Evolutionary conservation across 192 early-diverging fungal species (phyloP).

Genomic region (Jimgerdemannia flammicorona): DNA sequence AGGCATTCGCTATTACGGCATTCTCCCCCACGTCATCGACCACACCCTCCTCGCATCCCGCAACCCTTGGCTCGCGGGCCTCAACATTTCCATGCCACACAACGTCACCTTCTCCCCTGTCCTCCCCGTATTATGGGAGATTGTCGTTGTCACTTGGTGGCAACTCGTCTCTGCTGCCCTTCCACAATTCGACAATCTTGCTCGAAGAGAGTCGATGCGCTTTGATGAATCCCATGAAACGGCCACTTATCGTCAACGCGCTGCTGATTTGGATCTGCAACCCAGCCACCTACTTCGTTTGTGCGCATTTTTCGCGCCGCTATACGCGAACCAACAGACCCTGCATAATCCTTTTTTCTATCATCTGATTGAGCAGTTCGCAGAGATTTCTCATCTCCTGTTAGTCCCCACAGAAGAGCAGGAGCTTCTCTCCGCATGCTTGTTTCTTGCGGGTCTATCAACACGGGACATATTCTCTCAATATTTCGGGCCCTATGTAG

Average conservation of each 20-base stretch:
- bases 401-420: neutral
- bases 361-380: neutral
- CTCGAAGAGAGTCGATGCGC: neutral
- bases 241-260: neutral
- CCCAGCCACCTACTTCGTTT: neutral
- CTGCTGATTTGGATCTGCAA: neutral
- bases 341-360: neutral
- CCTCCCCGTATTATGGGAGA: neutral
- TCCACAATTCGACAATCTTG: neutral
- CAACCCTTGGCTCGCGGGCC: neutral
- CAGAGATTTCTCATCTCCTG: neutral
- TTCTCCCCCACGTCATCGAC: neutral
- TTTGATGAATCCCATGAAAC: neutral
- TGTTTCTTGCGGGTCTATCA: neutral
- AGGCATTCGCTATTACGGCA: neutral
- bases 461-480: neutral
- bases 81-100: neutral
- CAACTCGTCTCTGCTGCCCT: neutral
- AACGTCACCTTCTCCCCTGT: neutral
- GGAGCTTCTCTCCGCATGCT: neutral
- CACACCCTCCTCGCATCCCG: neutral
- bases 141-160: neutral
- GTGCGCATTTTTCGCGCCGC: neutral
- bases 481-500: neutral
- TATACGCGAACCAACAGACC: neutral